Evolutionary conservation across 1,284 basidiomycete species (phyloP).

Genomic region (Leccinum variabile): DNA sequence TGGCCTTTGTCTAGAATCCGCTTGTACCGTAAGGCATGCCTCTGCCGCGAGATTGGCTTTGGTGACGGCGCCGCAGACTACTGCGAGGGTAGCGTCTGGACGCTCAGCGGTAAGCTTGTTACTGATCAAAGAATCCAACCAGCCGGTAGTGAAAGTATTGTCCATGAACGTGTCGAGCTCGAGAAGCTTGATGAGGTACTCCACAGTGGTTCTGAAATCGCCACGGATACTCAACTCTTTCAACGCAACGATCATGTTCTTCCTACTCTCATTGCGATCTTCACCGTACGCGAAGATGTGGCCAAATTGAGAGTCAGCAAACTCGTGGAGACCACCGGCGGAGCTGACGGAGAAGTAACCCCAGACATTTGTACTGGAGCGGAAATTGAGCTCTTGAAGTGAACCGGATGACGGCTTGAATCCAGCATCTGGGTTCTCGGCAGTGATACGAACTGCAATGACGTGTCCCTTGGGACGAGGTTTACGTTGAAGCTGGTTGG

Average conservation of each 20-base stretch:
- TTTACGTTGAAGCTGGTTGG: slow-evolving; percentile 88
- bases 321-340: slow-evolving; percentile 97
- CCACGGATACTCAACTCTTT: slow-evolving; percentile 99
- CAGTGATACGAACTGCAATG: slow-evolving; percentile 98
- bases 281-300: slow-evolving; percentile 99
- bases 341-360: slow-evolving; percentile 98
- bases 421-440: slow-evolving; percentile 99
- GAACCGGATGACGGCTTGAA: slow-evolving; percentile 99
- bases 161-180: slow-evolving; percentile 96
- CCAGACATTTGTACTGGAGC: slow-evolving; percentile 99
- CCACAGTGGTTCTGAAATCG: slow-evolving; percentile 98
- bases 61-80: slow-evolving; percentile 96
- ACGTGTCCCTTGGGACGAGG: slow-evolving; percentile 98
- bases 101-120: slow-evolving; percentile 96
- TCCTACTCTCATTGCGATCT: slow-evolving; percentile 89
- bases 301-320: slow-evolving; percentile 97
- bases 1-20: slow-evolving; percentile 97
- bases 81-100: slow-evolving; percentile 88
- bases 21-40: slow-evolving; percentile 88
- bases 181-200: slow-evolving; percentile 97
- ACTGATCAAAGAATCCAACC: slow-evolving; percentile 97
- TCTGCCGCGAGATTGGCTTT: slow-evolving; percentile 93
- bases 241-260: slow-evolving; percentile 99
- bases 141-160: slow-evolving; percentile 98
- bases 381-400: slow-evolving; percentile 98